Percentiles rank a stretch among this genome's conserved stretches.
These are phyloP conservation scores for Vitis rotundifolia DNA, from an alignment of 164 flowering plant species.

Conservation along the genomic window DNA sequence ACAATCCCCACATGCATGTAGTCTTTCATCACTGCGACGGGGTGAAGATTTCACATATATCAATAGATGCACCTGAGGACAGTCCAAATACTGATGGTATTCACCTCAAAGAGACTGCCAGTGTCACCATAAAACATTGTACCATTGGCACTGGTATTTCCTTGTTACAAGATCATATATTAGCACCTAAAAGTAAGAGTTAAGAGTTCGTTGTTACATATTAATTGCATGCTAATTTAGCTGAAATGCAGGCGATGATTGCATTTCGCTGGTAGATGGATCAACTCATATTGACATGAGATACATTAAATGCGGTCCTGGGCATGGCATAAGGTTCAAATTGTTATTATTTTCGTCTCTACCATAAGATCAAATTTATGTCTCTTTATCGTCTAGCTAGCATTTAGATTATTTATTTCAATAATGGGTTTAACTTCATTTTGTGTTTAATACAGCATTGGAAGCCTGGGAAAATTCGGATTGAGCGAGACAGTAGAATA, in stretches of 20 bases:
- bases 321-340: slow-evolving; percentile 46
- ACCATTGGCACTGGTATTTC: slow-evolving; percentile 31
- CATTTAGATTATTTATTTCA: too few species aligned
- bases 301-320: slow-evolving; percentile 36
- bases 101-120: slow-evolving; percentile 17
- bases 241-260: slow-evolving; percentile 38
- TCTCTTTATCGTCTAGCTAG: too few species aligned
- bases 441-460: slow-evolving; percentile 12
- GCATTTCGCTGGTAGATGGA: slow-evolving; percentile 35
- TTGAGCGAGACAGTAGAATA: slow-evolving; percentile 14
- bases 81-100: slow-evolving; percentile 52
- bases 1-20: slow-evolving; percentile 30
- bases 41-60: slow-evolving; percentile 5
- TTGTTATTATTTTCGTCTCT: too few species aligned
- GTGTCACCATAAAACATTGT: slow-evolving; percentile 15
- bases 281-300: slow-evolving; percentile 16
- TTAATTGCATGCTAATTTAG: not conserved
- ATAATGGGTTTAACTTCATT: too few species aligned
- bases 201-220: not conserved
- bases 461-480: slow-evolving; percentile 25
- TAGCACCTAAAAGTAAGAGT: not conserved
- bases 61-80: slow-evolving; percentile 26
- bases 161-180: not conserved
- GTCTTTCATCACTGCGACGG: slow-evolving; percentile 1
- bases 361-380: too few species aligned